phyloP scores from a whole-genome alignment of 441 rosid species.

The Pelargonium myrrhifolium region DNA sequence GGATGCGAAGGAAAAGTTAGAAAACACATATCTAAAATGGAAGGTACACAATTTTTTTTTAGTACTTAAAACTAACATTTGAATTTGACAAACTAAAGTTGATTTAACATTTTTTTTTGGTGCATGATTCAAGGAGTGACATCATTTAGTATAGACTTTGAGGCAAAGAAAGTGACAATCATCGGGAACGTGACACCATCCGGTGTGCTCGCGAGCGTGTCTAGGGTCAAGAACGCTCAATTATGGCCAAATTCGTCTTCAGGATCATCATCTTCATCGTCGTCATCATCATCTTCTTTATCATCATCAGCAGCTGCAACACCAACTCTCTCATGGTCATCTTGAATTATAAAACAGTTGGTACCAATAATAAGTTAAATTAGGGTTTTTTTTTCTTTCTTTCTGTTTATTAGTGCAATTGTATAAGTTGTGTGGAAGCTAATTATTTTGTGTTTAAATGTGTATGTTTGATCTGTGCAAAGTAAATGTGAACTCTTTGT shows the following conservation, averaged over 20 bases:
- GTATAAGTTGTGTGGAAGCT: too few relatives aligned
- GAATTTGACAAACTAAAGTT: neutral
- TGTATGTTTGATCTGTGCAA: too few relatives aligned
- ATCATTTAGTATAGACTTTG: constrained; percentile 69
- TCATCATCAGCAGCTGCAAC: too few relatives aligned
- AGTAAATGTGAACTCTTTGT: too few relatives aligned
- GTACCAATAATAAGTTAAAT: too few relatives aligned
- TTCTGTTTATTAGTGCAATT: too few relatives aligned
- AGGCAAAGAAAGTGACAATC: constrained; percentile 74
- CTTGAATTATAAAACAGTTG: too few relatives aligned
- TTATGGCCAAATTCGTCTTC: constrained; percentile 54
- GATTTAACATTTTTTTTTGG: neutral
- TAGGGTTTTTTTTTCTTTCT: too few relatives aligned
- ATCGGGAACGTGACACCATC: constrained; percentile 68
- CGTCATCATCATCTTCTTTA: too few relatives aligned
- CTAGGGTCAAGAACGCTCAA: constrained; percentile 74
- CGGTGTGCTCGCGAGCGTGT: constrained; percentile 63
- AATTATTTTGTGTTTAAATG: too few relatives aligned
- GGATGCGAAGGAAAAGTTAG: constrained; percentile 93
- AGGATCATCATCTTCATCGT: too few relatives aligned
- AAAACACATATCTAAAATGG: constrained; percentile 87
- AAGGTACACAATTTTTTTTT: constrained; percentile 38
- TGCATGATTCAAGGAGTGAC: constrained; percentile 44
- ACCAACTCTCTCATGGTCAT: too few relatives aligned
- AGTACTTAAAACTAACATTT: neutral